Evolutionary conservation across 345 rosid species (phyloP), one percentile per base, ranked within the genome.

Genomic region (Camelina laxa): DNA sequence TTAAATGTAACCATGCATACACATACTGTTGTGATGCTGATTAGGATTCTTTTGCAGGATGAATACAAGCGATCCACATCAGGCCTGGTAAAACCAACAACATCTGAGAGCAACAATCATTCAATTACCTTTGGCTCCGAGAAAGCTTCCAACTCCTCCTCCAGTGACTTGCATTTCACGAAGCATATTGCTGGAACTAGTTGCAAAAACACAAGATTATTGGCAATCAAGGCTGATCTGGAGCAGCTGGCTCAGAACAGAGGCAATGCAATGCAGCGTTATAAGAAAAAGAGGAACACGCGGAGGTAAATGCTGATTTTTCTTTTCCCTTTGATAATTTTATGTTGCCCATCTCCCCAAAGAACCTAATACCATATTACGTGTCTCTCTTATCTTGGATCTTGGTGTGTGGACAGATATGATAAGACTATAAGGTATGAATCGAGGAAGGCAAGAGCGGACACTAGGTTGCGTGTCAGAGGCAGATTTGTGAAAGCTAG

Each of bases 391-490:
- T 45, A 15, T 35, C 19, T 54, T 41, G 67, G 65, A 42, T 47
- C 24, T 9, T 36, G 39, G 73, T 50, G 73, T 50, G 44, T 30
- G 16, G 41, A 77, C 75, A 94, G 98, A 79, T 94, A 84, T 65
- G 97, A 91, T 60, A 94, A 94, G 81, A 95, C 87, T 76, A 90
- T 94, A 17, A 90, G 96, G 16, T 94, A 94, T 31, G 98, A 90
- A 84, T 90, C 98, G 3, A 88, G 98, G 84, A 94, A 91, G 84
- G 95, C 92, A 36, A 86, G 97, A 81, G 98, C 98, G 36, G 98
- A 90, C 47, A 90, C 95, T 0, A 90, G 97, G 84, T 85, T 86
- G 80, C 88, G 98, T 53, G 95, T 91, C 31, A 91, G 87, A 80
- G 98, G 97, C 73, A 82, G 97, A 73, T 94, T 94, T 75, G 98